Base-by-base conservation (phyloP, 345 rosid species). In the Populus deltoides region DNA sequence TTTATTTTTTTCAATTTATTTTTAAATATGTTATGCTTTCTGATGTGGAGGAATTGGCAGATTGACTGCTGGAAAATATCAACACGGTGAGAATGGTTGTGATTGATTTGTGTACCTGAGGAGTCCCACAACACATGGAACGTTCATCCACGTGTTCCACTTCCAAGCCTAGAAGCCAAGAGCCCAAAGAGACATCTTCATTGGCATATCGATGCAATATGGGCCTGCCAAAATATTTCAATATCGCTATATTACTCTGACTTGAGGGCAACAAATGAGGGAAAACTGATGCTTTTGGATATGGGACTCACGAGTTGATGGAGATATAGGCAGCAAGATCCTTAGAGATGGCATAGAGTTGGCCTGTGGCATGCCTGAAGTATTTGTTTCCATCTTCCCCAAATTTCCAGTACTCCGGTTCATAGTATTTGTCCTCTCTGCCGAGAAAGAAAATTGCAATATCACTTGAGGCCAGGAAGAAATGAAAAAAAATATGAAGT, bases 361-460 rank as follows among this genome's bases (percentile, higher is more conserved):
- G 98, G 4, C 99, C 98, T 0, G 98, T 93, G 4, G 99, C 99
- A 83, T 95, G 99, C 70, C 96, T 81, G 83, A 95, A 93, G 70
- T 95, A 95, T 65, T 89, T 86, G 85, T 95, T 95, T 35, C 99
- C 99, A 82, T 89, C 91, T 81, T 93, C 99, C 61, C 98, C 98
- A 51, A 95, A 95, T 81, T 95, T 95, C 98, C 98, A 91, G 33
- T 81, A 86, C 84, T 93, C 99, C 73, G 99, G 98, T 75, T 95
- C 99, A 2, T 91, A 92, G 53, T 95, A 95, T 77, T 91, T 95
- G 65, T 86, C 75, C 33, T 93, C 96, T 72, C 98, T 94, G 80
- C 78, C 8, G 45, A 49, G 66, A 24, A 53, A 17, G 13, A 29
- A 11, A 38, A 71, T 9, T 25, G 12, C 18, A 0, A 3, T 47